Conservation (phyloP, 176 grass and related monocot species). For the Oryza glaberrima region DNA sequence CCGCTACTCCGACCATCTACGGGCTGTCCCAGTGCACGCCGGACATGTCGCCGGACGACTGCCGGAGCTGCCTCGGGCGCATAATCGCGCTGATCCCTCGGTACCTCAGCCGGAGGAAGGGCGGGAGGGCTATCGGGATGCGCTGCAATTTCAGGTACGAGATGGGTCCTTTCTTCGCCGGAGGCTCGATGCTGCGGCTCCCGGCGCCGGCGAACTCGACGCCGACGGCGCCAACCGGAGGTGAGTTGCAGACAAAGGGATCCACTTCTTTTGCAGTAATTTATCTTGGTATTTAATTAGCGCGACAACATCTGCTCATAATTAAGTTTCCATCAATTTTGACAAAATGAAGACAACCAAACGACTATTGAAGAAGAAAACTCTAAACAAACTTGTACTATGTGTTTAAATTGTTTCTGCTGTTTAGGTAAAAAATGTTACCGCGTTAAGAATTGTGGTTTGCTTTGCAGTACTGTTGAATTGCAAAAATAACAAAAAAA, state of each 20-base stretch:
- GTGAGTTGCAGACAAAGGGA: conserved; percentile 6
- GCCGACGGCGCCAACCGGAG: not conserved
- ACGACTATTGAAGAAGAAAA: not conserved
- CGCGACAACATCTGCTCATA: not conserved
- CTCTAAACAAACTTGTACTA: not conserved
- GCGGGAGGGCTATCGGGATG: conserved; percentile 24
- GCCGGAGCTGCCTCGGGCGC: conserved; percentile 44
- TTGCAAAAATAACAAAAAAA: not conserved
- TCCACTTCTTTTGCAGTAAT: not conserved
- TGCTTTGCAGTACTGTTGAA: no score
- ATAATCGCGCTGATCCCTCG: not conserved
- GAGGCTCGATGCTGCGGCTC: conserved; percentile 50
- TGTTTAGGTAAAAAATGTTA: not conserved
- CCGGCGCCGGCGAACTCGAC: not conserved
- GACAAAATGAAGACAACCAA: no score
- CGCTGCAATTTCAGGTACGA: conserved; percentile 62
- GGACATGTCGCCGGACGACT: conserved; percentile 39
- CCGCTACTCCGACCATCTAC: conserved; percentile 36
- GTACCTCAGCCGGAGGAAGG: not conserved
- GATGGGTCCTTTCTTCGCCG: conserved; percentile 45
- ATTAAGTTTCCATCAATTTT: not conserved
- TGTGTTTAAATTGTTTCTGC: not conserved
- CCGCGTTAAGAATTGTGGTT: not conserved
- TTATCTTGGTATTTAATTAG: not conserved
- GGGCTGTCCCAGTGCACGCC: conserved; percentile 59